phyloP scores from a whole-genome alignment of 176 grass and related monocot species.

The Oryza officinalis region DNA sequence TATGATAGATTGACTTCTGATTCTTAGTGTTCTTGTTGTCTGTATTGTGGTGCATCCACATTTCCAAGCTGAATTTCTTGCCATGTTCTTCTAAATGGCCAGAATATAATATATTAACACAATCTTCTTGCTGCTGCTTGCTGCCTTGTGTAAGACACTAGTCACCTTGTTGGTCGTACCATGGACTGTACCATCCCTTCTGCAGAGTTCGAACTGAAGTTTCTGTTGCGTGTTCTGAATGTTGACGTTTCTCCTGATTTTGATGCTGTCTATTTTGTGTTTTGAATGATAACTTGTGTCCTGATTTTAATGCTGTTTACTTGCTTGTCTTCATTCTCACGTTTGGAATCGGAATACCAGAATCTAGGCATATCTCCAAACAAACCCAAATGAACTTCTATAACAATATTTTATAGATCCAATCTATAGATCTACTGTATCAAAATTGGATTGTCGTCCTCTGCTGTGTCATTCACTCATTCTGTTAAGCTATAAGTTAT shows the following conservation, averaged over 20 bases:
- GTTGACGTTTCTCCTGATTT: not conserved
- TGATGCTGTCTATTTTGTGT: conserved; percentile 2
- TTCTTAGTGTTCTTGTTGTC: not conserved
- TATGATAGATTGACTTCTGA: not conserved
- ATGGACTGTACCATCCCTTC: not conserved
- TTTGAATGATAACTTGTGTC: not conserved
- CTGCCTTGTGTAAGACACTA: not conserved
- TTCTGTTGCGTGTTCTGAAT: conserved; percentile 20
- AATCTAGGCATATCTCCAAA: conserved; percentile 14
- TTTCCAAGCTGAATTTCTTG: not conserved
- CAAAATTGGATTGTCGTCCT: not conserved
- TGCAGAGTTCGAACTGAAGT: not conserved
- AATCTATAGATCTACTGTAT: not conserved
- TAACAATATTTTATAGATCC: conserved; percentile 21
- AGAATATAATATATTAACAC: not conserved
- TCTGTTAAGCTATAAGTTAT: not conserved
- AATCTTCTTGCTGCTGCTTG: not conserved
- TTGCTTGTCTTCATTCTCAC: conserved; percentile 34
- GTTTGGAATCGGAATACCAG: conserved; percentile 23
- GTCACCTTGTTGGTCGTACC: not conserved
- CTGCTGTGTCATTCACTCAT: not conserved
- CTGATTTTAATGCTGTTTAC: not conserved
- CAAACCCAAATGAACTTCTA: not conserved
- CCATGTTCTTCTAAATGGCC: not conserved
- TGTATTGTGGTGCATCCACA: conserved; percentile 5